phyloP scores from a whole-genome alignment of 495 filamentous ascomycete species.

The Letharia lupina region DNA sequence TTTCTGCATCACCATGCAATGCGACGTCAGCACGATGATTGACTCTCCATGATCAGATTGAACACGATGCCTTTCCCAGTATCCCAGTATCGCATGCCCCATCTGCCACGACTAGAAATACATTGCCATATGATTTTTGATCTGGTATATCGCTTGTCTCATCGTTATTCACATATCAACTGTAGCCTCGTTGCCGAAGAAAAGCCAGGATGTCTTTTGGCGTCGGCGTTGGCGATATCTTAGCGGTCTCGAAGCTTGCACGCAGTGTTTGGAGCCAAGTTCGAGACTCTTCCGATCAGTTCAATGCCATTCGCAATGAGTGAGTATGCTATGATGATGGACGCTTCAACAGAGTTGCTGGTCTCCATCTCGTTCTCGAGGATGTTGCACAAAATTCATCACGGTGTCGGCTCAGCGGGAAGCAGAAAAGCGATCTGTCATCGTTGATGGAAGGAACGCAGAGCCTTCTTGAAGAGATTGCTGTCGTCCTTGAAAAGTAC shows the following conservation, averaged over 20 bases:
- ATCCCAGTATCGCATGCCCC: too few relatives aligned
- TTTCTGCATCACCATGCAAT: too few relatives aligned
- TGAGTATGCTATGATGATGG: not conserved
- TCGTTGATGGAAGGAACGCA: not conserved
- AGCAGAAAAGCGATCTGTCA: not conserved
- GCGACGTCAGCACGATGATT: too few relatives aligned
- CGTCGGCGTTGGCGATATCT: constrained; percentile 3
- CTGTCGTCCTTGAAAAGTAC: not conserved
- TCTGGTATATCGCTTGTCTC: not conserved
- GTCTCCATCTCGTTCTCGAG: not conserved
- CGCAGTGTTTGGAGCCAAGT: not conserved
- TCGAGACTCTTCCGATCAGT: not conserved
- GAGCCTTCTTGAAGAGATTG: not conserved
- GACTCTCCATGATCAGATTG: not conserved
- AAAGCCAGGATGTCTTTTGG: constrained; percentile 4
- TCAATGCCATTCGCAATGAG: constrained; percentile 6
- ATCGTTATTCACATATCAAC: not conserved
- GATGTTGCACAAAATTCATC: not conserved
- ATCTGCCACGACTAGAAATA: too few relatives aligned
- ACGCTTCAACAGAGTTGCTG: not conserved
- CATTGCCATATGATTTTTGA: too few relatives aligned
- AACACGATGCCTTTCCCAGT: not conserved
- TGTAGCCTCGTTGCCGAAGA: not conserved
- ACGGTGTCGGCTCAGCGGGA: not conserved
- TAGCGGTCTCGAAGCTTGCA: constrained; percentile 1